Base-by-base conservation (phyloP, 2,329 filamentous ascomycete species). In the Trichoderma semiorbis region DNA sequence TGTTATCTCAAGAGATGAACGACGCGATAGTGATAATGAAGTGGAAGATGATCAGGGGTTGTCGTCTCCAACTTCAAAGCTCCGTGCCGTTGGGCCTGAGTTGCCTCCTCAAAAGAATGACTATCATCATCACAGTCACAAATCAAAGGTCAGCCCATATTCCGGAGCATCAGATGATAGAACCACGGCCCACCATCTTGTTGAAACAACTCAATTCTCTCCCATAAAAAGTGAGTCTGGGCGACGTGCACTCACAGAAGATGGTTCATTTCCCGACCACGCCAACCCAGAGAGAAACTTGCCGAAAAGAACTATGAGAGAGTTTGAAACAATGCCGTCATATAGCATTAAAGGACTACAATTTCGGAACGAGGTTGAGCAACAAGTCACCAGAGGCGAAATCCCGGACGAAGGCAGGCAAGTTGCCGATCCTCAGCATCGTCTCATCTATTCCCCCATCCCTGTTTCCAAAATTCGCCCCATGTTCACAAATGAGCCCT, bases 381-480 rank as follows among this genome's bases (percentile, higher is more conserved):
- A 61, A 4, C 36, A 61, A 28, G 2, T 11, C 12, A 24, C n/a
- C 39, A 21, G 39, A 8, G 14, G 24, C 11, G 5, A 24, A 7
- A 10, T n/a, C 21, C 14, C 24, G 8, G 34, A 43, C 14, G 26
- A 36, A 36, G 16, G 16, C 34, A 68, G 24, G 6, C 53, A 36
- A n/a, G n/a, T 12, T 32, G 18, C 32, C 21, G 11, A 24, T 28
- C 61, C 26, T 26, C 47, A 72, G 3, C 72, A 72, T 10, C 62
- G 32, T 32, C 11, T 74, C 8, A 73, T 74, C 18, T 36, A 73
- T 6, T 71, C 74, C 10, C 65, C 73, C 30, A 70, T 74, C 55
- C 74, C 72, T 6, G n/a, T 74, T 53, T 73, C 75, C 10, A 75
- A 76, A 36, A 43, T 74, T 28, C 72, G 73, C 7, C 74, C 74